A percentile compares a stretch with the other conserved stretches of the same genome.
Evolutionary conservation across 1,139 yeast species (phyloP).

Genomic region (Tardiomyces digboiensis): DNA sequence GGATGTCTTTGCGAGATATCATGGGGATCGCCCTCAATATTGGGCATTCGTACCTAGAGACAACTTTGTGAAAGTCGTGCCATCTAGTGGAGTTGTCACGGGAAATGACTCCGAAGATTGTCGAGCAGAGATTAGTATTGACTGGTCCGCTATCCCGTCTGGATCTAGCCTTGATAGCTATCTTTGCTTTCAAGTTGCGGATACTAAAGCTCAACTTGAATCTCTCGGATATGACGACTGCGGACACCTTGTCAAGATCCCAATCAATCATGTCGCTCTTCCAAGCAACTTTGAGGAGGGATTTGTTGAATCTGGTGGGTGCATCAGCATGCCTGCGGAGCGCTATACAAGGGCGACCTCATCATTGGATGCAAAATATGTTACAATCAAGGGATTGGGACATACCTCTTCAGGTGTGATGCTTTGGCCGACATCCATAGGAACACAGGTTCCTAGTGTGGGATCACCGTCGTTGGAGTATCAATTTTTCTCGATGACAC

Average conservation of each 20-base stretch:
- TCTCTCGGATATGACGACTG: not conserved
- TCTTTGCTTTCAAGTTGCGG: not conserved
- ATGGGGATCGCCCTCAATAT: not conserved
- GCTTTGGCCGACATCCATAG: conserved; percentile 8
- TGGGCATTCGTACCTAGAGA: not conserved
- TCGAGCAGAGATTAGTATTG: conserved; percentile 5
- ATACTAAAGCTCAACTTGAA: not conserved
- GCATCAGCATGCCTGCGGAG: conserved; percentile 10
- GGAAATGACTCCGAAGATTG: conserved; percentile 4
- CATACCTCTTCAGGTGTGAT: conserved; percentile 12
- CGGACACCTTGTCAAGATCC: not conserved
- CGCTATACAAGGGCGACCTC: conserved; percentile 4
- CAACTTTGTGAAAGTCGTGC: conserved; percentile 2
- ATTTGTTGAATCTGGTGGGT: conserved; percentile 12
- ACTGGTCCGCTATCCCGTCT: conserved; percentile 4
- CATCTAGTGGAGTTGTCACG: conserved; percentile 8
- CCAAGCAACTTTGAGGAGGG: conserved; percentile 8
- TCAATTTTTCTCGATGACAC: not conserved
- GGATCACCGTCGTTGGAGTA: conserved; percentile 2
- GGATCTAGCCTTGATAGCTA: not conserved
- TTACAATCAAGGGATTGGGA: conserved; percentile 8
- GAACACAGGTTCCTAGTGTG: conserved; percentile 8
- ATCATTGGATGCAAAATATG: conserved; percentile 6
- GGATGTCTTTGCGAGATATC: not conserved
- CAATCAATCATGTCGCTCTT: conserved; percentile 5